phyloP scores from a whole-genome alignment of 2,329 filamentous ascomycete species.

The Aspergillus ochraceoroseus region DNA sequence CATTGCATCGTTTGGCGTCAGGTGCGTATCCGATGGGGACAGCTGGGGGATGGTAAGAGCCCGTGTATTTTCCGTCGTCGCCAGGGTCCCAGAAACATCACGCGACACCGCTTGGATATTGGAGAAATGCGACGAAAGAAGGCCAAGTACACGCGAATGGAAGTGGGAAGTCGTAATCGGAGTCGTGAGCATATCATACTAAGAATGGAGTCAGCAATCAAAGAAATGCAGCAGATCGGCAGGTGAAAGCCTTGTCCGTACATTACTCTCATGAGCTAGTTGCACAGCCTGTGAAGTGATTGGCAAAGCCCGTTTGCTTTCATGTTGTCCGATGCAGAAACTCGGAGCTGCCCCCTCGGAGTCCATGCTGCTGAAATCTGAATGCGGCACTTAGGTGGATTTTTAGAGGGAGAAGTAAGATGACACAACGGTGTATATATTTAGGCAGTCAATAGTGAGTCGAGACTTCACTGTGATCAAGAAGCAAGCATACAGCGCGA shows the following conservation, averaged over 20 bases:
- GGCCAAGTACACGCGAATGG: conserved; percentile 53
- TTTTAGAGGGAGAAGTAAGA: no score
- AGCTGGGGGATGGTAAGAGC: conserved; percentile 41
- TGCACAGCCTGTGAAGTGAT: conserved; percentile 50
- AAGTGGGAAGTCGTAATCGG: conserved; percentile 59
- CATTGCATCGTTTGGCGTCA: conserved; percentile 77
- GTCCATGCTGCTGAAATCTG: conserved; percentile 29
- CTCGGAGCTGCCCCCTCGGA: conserved; percentile 41
- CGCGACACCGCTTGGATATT: conserved; percentile 37
- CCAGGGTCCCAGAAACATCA: conserved; percentile 38
- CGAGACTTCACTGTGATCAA: conserved; percentile 1
- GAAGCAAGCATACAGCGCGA: neutral
- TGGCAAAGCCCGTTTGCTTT: conserved; percentile 48
- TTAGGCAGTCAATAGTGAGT: conserved; percentile 4
- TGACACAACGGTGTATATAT: no score
- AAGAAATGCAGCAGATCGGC: conserved; percentile 14
- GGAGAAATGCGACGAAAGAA: conserved; percentile 50
- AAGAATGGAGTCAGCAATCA: conserved; percentile 9
- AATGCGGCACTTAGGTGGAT: no score
- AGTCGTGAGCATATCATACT: conserved; percentile 63
- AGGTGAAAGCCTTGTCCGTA: conserved; percentile 27
- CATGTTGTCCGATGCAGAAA: conserved; percentile 60
- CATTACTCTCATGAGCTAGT: conserved; percentile 54
- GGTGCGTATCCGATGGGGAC: conserved; percentile 49
- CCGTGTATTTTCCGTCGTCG: conserved; percentile 39